These are phyloP conservation scores for Vanrija pseudolonga DNA, from an alignment of 1,284 basidiomycete species.

Conservation along the genomic window DNA sequence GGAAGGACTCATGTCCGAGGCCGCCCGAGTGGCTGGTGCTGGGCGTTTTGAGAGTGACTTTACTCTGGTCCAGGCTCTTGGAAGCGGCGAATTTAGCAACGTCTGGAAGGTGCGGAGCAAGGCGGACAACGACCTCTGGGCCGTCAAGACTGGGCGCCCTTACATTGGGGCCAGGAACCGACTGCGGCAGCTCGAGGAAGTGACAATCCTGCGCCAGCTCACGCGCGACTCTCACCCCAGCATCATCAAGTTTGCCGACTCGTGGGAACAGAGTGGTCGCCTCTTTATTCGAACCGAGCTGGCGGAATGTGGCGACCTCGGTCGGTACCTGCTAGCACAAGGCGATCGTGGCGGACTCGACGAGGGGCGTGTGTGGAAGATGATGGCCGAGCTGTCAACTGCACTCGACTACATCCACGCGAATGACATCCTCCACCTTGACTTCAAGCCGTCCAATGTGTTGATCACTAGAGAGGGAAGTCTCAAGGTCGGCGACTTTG, in stretches of 20 bases:
- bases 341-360: constrained; percentile 78
- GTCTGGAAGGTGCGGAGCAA: constrained; percentile 83
- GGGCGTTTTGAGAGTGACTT: constrained; percentile 55
- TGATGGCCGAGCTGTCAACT: constrained; percentile 73
- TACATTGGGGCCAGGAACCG: constrained; percentile 78
- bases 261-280: constrained; percentile 88
- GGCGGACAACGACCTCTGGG: constrained; percentile 63
- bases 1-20: constrained; percentile 4
- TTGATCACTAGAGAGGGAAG: constrained; percentile 82
- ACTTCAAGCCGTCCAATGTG: constrained; percentile 94
- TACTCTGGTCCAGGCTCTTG: constrained; percentile 72
- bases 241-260: constrained; percentile 81
- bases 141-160: constrained; percentile 89
- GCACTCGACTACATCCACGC: constrained; percentile 84
- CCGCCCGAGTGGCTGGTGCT: constrained; percentile 9
- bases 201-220: constrained; percentile 79
- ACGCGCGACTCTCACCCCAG: constrained; percentile 62
- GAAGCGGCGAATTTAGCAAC: constrained; percentile 87
- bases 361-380: constrained; percentile 95
- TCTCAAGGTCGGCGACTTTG: constrained; percentile 96
- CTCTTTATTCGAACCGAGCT: constrained; percentile 90
- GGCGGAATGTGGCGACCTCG: constrained; percentile 86
- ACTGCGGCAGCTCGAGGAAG: constrained; percentile 85
- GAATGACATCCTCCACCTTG: constrained; percentile 83
- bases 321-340: constrained; percentile 81